Conservation (phyloP, 306 rosid genomes). For the Prunus mira region DNA sequence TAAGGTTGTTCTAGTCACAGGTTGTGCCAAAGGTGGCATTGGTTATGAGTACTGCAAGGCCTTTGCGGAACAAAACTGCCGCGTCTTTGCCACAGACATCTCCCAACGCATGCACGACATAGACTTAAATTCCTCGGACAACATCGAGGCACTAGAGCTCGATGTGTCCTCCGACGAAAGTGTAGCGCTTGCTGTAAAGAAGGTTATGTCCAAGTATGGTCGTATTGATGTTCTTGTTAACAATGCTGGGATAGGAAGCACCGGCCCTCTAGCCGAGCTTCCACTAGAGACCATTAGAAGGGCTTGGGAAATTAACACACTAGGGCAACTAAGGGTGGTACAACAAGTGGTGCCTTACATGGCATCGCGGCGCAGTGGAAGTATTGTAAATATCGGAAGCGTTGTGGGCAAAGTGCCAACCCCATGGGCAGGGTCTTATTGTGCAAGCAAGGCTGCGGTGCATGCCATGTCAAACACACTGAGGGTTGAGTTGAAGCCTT, state of each 20-base stretch:
- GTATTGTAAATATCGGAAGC: constrained; percentile 69
- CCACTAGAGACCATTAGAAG: constrained; percentile 49
- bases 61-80: constrained; percentile 55
- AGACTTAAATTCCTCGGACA: constrained; percentile 28
- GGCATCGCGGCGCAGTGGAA: constrained; percentile 52
- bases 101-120: constrained; percentile 45
- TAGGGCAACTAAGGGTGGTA: constrained; percentile 70
- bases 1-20: constrained; percentile 68
- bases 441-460: constrained; percentile 64
- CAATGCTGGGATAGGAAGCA: constrained; percentile 74
- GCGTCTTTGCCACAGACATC: constrained; percentile 64
- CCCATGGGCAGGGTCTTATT: constrained; percentile 87
- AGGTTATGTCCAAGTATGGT: constrained; percentile 46
- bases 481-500: constrained; percentile 66
- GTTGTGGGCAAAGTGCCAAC: constrained; percentile 65
- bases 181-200: constrained; percentile 44
- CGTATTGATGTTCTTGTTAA: constrained; percentile 64
- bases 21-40: constrained; percentile 84
- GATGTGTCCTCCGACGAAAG: constrained; percentile 67
- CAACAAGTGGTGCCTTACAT: constrained; percentile 81
- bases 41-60: constrained; percentile 82
- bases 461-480: constrained; percentile 63
- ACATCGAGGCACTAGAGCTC: constrained; percentile 53
- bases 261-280: constrained; percentile 75
- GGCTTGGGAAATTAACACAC: constrained; percentile 71